phyloP scores from a whole-genome alignment of 2,329 filamentous ascomycete genomes.

The Tolypocladium paradoxum region DNA sequence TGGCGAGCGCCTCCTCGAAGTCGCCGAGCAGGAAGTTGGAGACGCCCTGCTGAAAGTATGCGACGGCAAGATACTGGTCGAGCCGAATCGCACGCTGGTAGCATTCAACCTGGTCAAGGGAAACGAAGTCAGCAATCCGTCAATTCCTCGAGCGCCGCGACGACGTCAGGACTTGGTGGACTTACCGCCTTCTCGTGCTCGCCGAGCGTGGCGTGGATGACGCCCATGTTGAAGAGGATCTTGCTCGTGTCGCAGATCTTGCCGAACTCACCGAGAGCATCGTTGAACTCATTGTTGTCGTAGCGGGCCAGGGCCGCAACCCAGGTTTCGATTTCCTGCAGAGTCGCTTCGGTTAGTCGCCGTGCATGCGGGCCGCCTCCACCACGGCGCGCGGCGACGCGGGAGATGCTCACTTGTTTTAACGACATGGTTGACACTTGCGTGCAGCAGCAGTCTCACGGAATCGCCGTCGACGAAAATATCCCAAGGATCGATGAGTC shows the following conservation, averaged over 20 bases:
- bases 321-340: conserved; percentile 97
- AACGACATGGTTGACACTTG: conserved; percentile 38
- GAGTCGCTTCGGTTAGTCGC: neutral
- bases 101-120: conserved; percentile 66
- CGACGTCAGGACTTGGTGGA: conserved; percentile 9
- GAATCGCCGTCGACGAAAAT: neutral
- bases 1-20: conserved; percentile 92
- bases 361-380: neutral
- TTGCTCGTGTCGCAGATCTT: conserved; percentile 91
- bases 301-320: conserved; percentile 83
- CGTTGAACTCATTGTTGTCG: conserved; percentile 96
- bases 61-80: conserved; percentile 92
- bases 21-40: conserved; percentile 96
- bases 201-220: conserved; percentile 92
- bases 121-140: conserved; percentile 2
- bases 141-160: neutral
- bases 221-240: conserved; percentile 96
- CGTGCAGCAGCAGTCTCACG: neutral
- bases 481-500: neutral
- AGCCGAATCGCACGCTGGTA: conserved; percentile 86
- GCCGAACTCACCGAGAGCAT: conserved; percentile 73
- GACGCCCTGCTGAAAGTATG: conserved; percentile 96
- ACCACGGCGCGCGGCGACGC: neutral
- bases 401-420: conserved; percentile 40
- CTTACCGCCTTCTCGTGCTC: conserved; percentile 92